These are phyloP conservation scores for Avena eriantha DNA, from an alignment of 176 grass and related monocot genomes.

Conservation along the genomic window DNA sequence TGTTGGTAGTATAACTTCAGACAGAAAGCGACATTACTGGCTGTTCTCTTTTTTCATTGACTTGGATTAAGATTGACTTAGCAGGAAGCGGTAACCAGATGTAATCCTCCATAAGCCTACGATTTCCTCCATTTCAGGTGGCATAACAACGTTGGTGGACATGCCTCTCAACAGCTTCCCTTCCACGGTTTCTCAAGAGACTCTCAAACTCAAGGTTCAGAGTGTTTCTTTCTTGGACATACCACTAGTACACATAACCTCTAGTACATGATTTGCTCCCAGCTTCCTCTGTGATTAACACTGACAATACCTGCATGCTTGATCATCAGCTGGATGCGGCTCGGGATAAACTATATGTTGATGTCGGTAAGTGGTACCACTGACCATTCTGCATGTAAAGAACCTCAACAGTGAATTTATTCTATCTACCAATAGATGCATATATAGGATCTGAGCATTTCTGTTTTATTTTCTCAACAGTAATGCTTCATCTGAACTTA, in stretches of 20 bases:
- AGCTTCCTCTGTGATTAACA: constrained; percentile 6
- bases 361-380: constrained; percentile 96
- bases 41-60: no score
- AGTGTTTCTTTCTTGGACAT: constrained; percentile 6
- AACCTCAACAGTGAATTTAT: not conserved
- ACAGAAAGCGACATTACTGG: no score
- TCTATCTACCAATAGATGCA: not conserved
- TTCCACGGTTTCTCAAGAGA: constrained; percentile 87
- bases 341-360: constrained; percentile 75
- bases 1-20: no score
- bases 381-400: no score
- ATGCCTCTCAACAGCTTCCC: constrained; percentile 98
- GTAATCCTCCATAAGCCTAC: no score
- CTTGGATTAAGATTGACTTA: no score
- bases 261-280: constrained; percentile 1
- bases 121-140: constrained; percentile 61
- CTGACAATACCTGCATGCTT: not conserved
- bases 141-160: constrained; percentile 90
- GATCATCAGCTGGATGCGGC: constrained; percentile 71
- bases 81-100: no score
- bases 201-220: constrained; percentile 83
- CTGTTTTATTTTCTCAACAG: not conserved
- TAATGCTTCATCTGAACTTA: not conserved
- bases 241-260: no score
- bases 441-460: not conserved